phyloP scores from a whole-genome alignment of 352 stramenopile species.

The Phytophthora fragariaefolia region DNA sequence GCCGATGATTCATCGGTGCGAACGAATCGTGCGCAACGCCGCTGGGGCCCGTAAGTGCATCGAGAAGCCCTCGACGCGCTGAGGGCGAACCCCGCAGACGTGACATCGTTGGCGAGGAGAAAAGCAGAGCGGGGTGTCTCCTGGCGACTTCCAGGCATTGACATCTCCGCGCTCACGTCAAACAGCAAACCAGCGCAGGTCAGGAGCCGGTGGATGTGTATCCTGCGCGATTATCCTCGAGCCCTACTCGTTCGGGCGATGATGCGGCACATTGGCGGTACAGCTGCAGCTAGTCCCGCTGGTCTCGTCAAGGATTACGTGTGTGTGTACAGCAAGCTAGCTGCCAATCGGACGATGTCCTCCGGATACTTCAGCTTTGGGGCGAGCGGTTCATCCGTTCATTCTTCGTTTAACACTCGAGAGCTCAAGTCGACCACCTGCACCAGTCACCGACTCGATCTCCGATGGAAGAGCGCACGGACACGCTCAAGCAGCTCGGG shows the following conservation, averaged over 20 bases:
- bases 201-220: background rate
- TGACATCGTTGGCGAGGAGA: no score
- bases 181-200: background rate
- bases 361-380: constrained; percentile 16
- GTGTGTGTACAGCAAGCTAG: background rate
- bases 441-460: constrained; percentile 1
- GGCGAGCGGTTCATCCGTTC: background rate
- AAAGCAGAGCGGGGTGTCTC: no score
- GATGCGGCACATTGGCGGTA: background rate
- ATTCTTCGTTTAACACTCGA: constrained; percentile 16
- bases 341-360: constrained; percentile 2
- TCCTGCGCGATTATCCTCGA: background rate
- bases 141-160: no score
- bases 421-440: constrained; percentile 1
- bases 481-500: constrained; percentile 16
- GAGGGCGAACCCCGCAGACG: no score
- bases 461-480: constrained; percentile 10
- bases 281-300: background rate
- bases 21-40: background rate
- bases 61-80: no score
- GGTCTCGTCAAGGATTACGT: background rate
- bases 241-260: background rate
- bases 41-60: no score
- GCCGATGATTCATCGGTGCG: background rate
- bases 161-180: no score